A percentile compares a stretch with the other conserved stretches of the same genome.
These are phyloP conservation scores for Aspergillus nanangensis DNA, from an alignment of 495 filamentous ascomycete species.

Conservation along the genomic window DNA sequence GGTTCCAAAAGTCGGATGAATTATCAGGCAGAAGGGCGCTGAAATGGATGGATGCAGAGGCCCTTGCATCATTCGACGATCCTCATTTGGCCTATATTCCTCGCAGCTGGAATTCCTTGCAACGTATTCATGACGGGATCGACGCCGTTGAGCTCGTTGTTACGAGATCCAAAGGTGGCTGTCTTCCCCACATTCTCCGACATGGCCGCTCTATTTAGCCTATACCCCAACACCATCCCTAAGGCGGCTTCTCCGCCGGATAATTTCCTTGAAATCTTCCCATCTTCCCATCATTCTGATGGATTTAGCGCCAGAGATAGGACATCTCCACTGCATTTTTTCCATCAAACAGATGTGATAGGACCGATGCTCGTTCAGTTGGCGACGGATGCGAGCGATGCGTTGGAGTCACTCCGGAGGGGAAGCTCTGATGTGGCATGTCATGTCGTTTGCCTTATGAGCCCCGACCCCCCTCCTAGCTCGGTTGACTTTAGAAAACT, in stretches of 20 bases:
- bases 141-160: no score
- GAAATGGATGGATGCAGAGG: no score
- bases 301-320: not conserved
- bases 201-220: not conserved
- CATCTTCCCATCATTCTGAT: not conserved
- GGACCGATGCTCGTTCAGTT: no score
- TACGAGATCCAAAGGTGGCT: not conserved
- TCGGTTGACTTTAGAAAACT: no score
- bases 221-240: not conserved
- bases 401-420: not conserved
- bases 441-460: not conserved
- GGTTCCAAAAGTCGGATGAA: no score
- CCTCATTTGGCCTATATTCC: no score
- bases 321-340: not conserved
- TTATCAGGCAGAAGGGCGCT: no score
- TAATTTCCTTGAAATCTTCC: constrained; percentile 1
- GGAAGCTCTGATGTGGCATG: not conserved
- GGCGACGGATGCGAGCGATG: not conserved
- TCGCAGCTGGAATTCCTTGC: no score
- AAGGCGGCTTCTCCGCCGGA: constrained; percentile 2
- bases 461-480: no score
- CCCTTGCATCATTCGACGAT: no score
- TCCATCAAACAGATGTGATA: constrained; percentile 2
- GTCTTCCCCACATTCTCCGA: no score
- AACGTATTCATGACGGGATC: no score